Percentiles rank a stretch among this genome's conserved stretches.
phyloP scores from a whole-genome alignment of 805 yeast genomes.

The Kuraishia molischiana region DNA sequence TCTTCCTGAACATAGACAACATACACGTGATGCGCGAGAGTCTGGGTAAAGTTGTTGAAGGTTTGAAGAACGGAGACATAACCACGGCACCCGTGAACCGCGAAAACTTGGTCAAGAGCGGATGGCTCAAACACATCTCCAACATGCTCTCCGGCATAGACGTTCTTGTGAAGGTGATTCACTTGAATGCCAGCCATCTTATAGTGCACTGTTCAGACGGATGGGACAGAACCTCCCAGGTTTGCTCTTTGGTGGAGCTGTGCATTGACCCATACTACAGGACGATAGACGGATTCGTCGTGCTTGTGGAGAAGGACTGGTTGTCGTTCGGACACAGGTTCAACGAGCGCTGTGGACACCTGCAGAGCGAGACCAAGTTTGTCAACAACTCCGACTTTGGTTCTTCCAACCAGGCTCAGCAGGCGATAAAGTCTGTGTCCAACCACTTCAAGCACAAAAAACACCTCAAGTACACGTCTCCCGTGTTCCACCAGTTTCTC shows the following conservation, averaged over 20 bases:
- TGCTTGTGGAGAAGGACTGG: slow-evolving; percentile 91
- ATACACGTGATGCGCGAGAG: slow-evolving; percentile 94
- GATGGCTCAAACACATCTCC: slow-evolving; percentile 71
- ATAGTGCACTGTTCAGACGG: slow-evolving; percentile 95
- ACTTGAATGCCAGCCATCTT: slow-evolving; percentile 73
- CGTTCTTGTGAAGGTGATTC: slow-evolving; percentile 70
- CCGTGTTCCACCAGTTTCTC: slow-evolving; percentile 88
- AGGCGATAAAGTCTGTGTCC: slow-evolving; percentile 37
- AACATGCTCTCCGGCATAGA: slow-evolving; percentile 69
- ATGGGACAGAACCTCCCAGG: slow-evolving; percentile 95
- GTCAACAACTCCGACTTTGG: slow-evolving; percentile 28
- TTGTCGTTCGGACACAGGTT: slow-evolving; percentile 89
- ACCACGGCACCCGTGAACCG: slow-evolving; percentile 36
- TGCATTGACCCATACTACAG: slow-evolving; percentile 88
- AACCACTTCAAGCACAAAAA: slow-evolving; percentile 38
- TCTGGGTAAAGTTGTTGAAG: slow-evolving; percentile 48
- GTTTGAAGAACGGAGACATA: slow-evolving; percentile 60
- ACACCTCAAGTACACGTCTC: slow-evolving; percentile 61
- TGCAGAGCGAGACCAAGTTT: slow-evolving; percentile 42
- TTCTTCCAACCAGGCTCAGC: slow-evolving; percentile 27
- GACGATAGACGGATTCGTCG: slow-evolving; percentile 80
- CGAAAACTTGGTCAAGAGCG: slow-evolving; percentile 49
- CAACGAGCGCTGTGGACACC: slow-evolving; percentile 72
- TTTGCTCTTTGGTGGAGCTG: slow-evolving; percentile 72
- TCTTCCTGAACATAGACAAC: slow-evolving; percentile 86